Conservation (phyloP, 176 grass and related monocot genomes). For the Phoenix roebelenii region DNA sequence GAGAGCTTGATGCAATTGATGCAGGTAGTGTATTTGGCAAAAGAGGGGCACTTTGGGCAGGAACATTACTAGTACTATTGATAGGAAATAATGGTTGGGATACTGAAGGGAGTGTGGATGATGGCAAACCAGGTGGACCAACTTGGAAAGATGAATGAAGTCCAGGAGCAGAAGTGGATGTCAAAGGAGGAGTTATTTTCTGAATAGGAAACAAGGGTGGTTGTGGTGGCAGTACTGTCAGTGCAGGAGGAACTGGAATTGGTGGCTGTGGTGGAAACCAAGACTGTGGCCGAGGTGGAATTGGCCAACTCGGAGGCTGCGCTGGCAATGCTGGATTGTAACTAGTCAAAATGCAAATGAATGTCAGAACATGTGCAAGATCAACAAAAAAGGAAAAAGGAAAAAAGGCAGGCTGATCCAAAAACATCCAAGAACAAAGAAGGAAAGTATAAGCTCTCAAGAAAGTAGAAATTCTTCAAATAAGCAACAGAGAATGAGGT, state of each 20-base stretch:
- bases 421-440: too few relatives aligned
- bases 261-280: conserved; percentile 61
- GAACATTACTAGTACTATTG: conserved; percentile 41
- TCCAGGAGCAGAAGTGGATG: conserved; percentile 41
- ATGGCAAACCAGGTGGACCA: conserved; percentile 43
- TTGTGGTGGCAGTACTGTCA: conserved; percentile 31
- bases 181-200: conserved; percentile 49
- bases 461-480: too few relatives aligned
- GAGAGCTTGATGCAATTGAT: conserved; percentile 42
- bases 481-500: neutral
- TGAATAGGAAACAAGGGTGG: conserved; percentile 83
- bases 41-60: conserved; percentile 41
- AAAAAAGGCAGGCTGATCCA: too few relatives aligned
- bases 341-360: conserved; percentile 29
- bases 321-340: conserved; percentile 68
- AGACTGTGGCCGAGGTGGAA: conserved; percentile 30
- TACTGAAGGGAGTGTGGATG: conserved; percentile 39
- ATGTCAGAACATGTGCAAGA: neutral
- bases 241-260: conserved; percentile 38
- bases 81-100: conserved; percentile 93
- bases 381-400: neutral
- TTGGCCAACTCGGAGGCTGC: conserved; percentile 47
- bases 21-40: conserved; percentile 26
- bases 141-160: conserved; percentile 51
- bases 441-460: too few relatives aligned